Evolutionary conservation across 2,329 filamentous ascomycete species (phyloP).

Genomic region (Aspergillus luchuensis): DNA sequence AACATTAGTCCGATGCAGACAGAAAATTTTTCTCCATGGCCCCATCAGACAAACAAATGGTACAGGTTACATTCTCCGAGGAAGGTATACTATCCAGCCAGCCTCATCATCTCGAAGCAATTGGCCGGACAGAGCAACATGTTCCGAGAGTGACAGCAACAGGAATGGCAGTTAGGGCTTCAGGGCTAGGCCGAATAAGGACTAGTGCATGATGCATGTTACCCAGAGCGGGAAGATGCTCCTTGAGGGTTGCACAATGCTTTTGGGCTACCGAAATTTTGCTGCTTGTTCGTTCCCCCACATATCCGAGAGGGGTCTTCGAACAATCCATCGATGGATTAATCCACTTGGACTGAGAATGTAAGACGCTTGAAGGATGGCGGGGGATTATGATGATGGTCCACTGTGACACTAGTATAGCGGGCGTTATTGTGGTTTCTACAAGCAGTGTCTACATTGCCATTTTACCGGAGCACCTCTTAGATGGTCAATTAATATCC

Average conservation of each 20-base stretch:
- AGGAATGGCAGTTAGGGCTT: neutral
- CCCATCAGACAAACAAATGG: neutral
- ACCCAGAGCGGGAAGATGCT: neutral
- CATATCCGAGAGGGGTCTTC: neutral
- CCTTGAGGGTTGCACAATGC: neutral
- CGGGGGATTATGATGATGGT: too few species aligned
- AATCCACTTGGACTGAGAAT: conserved; percentile 3
- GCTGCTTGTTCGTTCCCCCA: neutral
- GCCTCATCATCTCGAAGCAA: neutral
- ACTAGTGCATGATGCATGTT: neutral
- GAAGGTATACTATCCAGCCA: neutral
- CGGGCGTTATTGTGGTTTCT: neutral
- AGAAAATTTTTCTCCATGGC: neutral
- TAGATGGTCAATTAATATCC: conserved; percentile 18
- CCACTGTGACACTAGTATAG: too few species aligned
- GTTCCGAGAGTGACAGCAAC: neutral
- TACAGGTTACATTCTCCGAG: neutral
- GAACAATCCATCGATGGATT: conserved; percentile 23
- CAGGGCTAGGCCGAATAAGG: neutral
- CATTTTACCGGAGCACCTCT: conserved; percentile 29
- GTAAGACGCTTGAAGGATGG: too few species aligned
- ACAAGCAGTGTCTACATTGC: neutral
- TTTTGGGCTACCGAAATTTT: neutral
- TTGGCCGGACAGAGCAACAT: neutral
- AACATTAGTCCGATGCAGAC: neutral